Evolutionary conservation across 1,139 yeast species (phyloP).

Genomic region (Torulaspora globosa): DNA sequence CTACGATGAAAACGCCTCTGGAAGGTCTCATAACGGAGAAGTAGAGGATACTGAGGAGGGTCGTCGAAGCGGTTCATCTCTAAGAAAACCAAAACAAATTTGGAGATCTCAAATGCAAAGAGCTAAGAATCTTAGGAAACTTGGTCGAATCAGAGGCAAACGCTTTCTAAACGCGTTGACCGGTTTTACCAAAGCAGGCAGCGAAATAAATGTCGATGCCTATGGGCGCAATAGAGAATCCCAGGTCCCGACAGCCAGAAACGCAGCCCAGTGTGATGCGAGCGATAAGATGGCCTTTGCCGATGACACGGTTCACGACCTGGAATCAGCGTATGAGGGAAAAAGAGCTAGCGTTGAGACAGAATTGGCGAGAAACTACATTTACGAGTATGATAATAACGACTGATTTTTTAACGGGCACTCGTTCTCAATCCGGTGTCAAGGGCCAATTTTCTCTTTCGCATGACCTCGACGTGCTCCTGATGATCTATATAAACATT

Average conservation of each 20-base stretch:
- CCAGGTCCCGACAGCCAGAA: neutral
- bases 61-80: neutral
- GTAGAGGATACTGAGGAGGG: neutral
- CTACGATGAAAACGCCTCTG: neutral
- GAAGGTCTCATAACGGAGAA: neutral
- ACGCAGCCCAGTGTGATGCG: neutral
- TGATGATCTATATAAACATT: neutral
- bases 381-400: conserved; percentile 17
- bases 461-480: neutral
- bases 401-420: neutral
- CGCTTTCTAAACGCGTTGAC: neutral
- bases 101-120: conserved; percentile 19
- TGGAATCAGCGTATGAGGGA: neutral
- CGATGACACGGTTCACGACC: neutral
- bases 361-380: conserved; percentile 21
- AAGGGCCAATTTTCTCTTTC: neutral
- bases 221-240: neutral
- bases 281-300: neutral
- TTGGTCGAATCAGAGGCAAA: conserved; percentile 4
- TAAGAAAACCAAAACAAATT: conserved; percentile 14
- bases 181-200: neutral
- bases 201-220: neutral
- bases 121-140: conserved; percentile 7
- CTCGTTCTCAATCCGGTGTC: neutral
- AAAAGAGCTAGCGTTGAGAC: conserved; percentile 21